These are phyloP conservation scores for Tolypocladium pustulatum DNA, from an alignment of 2,329 filamentous ascomycete genomes.

Conservation along the genomic window DNA sequence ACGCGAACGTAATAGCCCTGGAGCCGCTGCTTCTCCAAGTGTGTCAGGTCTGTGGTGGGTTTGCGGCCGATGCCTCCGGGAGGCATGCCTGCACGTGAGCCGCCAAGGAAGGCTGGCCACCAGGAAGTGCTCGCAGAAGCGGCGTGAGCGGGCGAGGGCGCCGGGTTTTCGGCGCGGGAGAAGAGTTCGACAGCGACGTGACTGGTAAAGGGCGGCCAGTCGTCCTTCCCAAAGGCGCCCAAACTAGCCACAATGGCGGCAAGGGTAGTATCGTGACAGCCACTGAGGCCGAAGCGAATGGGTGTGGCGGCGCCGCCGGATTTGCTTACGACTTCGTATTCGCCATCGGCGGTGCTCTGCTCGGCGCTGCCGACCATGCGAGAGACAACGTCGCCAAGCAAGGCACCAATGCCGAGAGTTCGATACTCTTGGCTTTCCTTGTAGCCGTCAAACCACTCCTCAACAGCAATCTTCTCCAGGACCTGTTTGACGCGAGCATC, in stretches of 20 bases:
- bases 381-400: conserved; percentile 74
- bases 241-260: conserved; percentile 68
- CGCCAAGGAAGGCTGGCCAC: conserved; percentile 15
- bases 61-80: conserved; percentile 49
- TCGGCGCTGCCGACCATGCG: conserved; percentile 61
- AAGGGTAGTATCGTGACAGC: conserved; percentile 90
- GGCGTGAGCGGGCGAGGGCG: neutral
- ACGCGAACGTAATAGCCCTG: conserved; percentile 79
- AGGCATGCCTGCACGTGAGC: conserved; percentile 14
- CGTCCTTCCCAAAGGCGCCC: conserved; percentile 61
- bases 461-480: conserved; percentile 65
- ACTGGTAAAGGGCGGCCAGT: conserved; percentile 90
- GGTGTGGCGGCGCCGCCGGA: conserved; percentile 16
- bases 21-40: conserved; percentile 47
- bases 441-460: conserved; percentile 92
- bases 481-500: conserved; percentile 60
- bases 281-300: conserved; percentile 68
- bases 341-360: conserved; percentile 40
- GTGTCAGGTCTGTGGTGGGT: conserved; percentile 42
- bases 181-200: conserved; percentile 90
- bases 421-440: conserved; percentile 78
- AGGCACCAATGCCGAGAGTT: conserved; percentile 72
- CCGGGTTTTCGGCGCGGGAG: conserved; percentile 18
- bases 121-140: conserved; percentile 8
- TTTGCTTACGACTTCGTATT: conserved; percentile 34